Evolutionary conservation across 1,284 basidiomycete genomes (phyloP).

Genomic region (Golubevia pallescens): DNA sequence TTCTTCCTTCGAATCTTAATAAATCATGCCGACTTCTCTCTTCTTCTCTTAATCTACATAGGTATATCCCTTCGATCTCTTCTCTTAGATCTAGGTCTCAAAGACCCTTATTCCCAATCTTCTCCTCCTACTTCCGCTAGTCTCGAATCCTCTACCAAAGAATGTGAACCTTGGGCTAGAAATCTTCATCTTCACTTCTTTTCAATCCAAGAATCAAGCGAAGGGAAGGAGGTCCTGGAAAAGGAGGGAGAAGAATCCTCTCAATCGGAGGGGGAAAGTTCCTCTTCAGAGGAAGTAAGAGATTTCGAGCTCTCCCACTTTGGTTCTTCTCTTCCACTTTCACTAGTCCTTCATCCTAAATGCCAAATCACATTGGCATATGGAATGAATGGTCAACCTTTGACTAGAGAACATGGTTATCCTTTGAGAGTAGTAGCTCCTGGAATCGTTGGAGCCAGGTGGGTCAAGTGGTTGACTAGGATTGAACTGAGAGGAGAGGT

Average conservation of each 20-base stretch:
- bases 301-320: too few relatives aligned
- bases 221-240: too few relatives aligned
- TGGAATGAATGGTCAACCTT: slow-evolving; percentile 71
- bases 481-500: slow-evolving; percentile 13
- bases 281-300: too few relatives aligned
- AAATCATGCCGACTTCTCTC: background rate
- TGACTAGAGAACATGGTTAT: slow-evolving; percentile 73
- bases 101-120: slow-evolving; percentile 29
- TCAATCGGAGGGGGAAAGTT: too few relatives aligned
- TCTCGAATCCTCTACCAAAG: slow-evolving; percentile 20
- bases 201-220: slow-evolving; percentile 15
- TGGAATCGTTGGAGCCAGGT: slow-evolving; percentile 75
- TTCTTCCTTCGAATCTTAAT: slow-evolving; percentile 14
- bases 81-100: slow-evolving; percentile 21
- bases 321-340: too few relatives aligned
- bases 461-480: slow-evolving; percentile 73
- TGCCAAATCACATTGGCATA: background rate
- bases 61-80: too few relatives aligned
- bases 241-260: too few relatives aligned
- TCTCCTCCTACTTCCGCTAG: slow-evolving; percentile 1
- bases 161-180: slow-evolving; percentile 17
- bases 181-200: slow-evolving; percentile 27
- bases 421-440: slow-evolving; percentile 76
- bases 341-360: too few relatives aligned
- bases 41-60: background rate